Percentiles rank a stretch among this genome's conserved stretches.
phyloP scores from a whole-genome alignment of 2,329 filamentous ascomycete genomes.

The Sporothrix inflata region DNA sequence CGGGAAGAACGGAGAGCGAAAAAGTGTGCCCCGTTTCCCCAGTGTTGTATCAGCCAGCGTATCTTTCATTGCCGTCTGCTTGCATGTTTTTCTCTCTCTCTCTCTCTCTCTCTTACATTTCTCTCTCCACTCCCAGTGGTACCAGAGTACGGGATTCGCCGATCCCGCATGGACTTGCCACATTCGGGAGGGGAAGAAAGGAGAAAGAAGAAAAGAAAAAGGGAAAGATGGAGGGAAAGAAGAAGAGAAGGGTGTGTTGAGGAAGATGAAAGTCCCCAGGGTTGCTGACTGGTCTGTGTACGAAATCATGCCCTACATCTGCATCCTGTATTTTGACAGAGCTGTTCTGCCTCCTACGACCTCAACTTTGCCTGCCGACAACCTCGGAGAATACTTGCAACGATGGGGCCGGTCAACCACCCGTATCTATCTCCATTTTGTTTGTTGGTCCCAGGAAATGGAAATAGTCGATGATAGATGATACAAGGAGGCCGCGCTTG shows the following conservation, averaged over 20 bases:
- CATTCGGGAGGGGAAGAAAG: too few relatives aligned
- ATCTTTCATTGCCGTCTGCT: background rate
- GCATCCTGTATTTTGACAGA: background rate
- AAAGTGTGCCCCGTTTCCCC: background rate
- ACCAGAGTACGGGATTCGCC: background rate
- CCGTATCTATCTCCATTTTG: background rate
- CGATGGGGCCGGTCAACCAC: background rate
- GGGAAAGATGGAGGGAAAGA: background rate
- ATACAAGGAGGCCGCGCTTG: background rate
- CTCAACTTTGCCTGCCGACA: background rate
- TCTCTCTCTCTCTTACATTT: background rate
- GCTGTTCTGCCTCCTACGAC: background rate
- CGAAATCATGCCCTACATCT: background rate
- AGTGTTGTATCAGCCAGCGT: background rate
- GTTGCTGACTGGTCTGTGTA: background rate
- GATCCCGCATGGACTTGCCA: slow-evolving; percentile 3
- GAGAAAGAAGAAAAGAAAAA: background rate
- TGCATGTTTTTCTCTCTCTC: background rate
- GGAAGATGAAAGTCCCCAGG: background rate
- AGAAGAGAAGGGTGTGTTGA: background rate
- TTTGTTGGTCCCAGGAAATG: background rate
- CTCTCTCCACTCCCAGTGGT: background rate
- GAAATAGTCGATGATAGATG: background rate
- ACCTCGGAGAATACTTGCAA: background rate
- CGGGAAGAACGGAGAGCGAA: background rate